These are phyloP conservation scores for Talaromyces borbonicus DNA, from an alignment of 495 filamentous ascomycete genomes.

Conservation along the genomic window DNA sequence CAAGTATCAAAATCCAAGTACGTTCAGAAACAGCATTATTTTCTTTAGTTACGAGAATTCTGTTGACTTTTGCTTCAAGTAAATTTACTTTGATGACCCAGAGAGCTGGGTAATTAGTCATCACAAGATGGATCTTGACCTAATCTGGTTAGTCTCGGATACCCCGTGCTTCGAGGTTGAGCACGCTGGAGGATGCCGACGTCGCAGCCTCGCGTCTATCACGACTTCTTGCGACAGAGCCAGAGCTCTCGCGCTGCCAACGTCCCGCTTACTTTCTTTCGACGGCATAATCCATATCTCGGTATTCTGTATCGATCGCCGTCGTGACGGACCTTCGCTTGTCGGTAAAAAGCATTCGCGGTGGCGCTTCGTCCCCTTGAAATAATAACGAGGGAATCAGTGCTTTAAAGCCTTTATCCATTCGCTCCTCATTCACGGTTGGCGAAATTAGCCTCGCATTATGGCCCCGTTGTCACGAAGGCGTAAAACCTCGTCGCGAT, in stretches of 20 bases:
- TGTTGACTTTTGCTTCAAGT: no score
- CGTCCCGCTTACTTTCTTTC: not conserved
- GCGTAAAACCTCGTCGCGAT: not conserved
- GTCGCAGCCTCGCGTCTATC: constrained; percentile 2
- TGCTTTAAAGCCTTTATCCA: no score
- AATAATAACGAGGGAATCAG: not conserved
- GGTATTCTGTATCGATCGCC: not conserved
- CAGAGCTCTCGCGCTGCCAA: constrained; percentile 1
- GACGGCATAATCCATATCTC: not conserved
- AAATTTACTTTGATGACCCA: no score
- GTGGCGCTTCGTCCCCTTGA: not conserved
- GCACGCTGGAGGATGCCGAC: constrained; percentile 2
- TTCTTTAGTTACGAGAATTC: no score
- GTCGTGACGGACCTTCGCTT: no score
- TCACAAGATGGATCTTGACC: not conserved
- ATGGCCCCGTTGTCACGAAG: constrained; percentile 5
- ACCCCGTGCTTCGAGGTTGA: constrained; percentile 4
- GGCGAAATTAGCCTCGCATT: not conserved
- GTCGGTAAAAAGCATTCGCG: no score
- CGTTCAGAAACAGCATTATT: no score
- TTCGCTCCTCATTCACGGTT: no score
- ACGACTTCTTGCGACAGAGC: not conserved
- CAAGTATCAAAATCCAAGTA: no score
- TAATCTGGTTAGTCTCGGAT: not conserved
- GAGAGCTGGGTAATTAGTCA: no score